Evolutionary conservation across 2,329 filamentous ascomycete genomes (phyloP).

Genomic region (Pyrenophora graminea): DNA sequence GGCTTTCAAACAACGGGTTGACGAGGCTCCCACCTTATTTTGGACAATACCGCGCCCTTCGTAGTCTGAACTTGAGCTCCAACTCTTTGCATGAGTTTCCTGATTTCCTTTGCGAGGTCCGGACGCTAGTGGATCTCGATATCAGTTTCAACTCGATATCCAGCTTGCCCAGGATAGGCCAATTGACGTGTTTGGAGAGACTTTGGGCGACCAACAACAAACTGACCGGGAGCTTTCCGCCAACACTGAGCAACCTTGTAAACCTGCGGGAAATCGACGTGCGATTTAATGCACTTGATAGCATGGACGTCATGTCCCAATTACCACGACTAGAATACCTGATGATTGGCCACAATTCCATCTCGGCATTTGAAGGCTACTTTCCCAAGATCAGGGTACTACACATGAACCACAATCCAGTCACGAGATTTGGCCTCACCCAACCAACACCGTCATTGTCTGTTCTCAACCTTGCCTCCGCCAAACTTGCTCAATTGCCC

Average conservation of each 20-base stretch:
- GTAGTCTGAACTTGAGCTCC: constrained; percentile 88
- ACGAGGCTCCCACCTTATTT: constrained; percentile 81
- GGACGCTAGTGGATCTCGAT: constrained; percentile 86
- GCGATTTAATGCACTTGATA: constrained; percentile 87
- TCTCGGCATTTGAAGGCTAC: constrained; percentile 87
- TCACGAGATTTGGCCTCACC: constrained; percentile 88
- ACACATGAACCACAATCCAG: constrained; percentile 90
- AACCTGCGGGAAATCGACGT: constrained; percentile 90
- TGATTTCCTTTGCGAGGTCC: constrained; percentile 78
- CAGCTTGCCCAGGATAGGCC: constrained; percentile 77
- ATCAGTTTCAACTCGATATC: constrained; percentile 94
- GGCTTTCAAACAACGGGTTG: constrained; percentile 90
- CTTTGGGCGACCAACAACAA: constrained; percentile 96
- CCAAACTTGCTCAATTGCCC: constrained; percentile 83
- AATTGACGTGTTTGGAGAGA: constrained; percentile 78
- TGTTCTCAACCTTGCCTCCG: constrained; percentile 85
- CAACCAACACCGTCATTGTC: constrained; percentile 79
- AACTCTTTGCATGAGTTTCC: constrained; percentile 89
- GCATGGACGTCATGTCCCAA: constrained; percentile 82
- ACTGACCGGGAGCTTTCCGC: constrained; percentile 73
- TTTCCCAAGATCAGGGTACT: constrained; percentile 83
- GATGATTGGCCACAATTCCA: constrained; percentile 87
- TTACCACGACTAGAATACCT: constrained; percentile 86
- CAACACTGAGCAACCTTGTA: constrained; percentile 70
- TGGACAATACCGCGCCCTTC: constrained; percentile 74